Evolutionary conservation across 1,284 basidiomycete species (phyloP), one percentile per base, ranked within the genome.

Genomic region (Exobasidium cylindrosporum): DNA sequence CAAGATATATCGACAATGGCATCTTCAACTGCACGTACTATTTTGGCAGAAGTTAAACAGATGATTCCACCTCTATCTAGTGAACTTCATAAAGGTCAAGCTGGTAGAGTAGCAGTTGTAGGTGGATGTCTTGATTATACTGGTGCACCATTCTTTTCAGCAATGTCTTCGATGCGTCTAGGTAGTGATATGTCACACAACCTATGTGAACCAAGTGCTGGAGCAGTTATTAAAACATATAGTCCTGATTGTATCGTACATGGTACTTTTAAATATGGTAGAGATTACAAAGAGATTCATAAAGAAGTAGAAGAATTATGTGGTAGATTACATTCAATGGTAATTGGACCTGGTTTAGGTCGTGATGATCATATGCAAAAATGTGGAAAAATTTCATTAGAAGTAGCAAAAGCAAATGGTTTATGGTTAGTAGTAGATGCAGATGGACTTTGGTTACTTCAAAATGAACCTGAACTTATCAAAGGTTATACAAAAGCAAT

Each of bases 161-260:
- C 65, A 32, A 72, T 74, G 62, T 64, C 72, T 0, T 64, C 62
- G 23, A 73, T 70, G 72, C 58, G 68, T 0, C 55, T 70, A 52
- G 95, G 94, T 31, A 90, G 89, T 57, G 95, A 97, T 80, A 85
- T 97, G 47, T 92, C 92, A 26, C 94, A 97, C 83, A 92, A 97
- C 59, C 94, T 98, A 58, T 98, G 95, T 82, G 89, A 93, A 11
- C 95, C 95, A 0, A 66, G 67, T 0, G 92, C 92, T 1, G 90
- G 90, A 29, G 85, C 85, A 1, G 89, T 92, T 24, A 97, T 98
- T 84, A 98, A 98, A 83, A 89, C 91, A 0, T 98, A 97, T 76
- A 90, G 89, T 0, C 82, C 92, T 7, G 95, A 98, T 81, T 82
- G 97, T 49, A 98, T 98, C 75, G 95, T 98, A 0, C 53, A 55